Base-by-base conservation (phyloP, 495 filamentous ascomycete species). In the Penicillium paxilli region DNA sequence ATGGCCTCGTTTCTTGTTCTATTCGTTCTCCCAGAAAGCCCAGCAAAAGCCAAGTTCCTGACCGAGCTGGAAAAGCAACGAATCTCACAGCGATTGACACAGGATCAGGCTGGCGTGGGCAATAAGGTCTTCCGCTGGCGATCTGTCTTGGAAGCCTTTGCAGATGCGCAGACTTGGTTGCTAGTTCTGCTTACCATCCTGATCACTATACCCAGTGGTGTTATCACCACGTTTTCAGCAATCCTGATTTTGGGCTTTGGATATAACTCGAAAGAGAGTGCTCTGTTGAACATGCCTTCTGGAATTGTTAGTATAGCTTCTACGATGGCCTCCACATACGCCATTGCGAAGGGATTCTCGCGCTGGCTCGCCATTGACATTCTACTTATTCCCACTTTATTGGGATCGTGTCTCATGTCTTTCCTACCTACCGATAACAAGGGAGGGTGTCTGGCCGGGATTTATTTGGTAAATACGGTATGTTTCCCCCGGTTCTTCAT, bases 201-300 rank as follows among this genome's bases (percentile, higher is more conserved):
- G 1, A 75, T 67, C 40, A 76, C 71, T 6, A 74, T 80, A 20
- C 79, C 79, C 0, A 80, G 76, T 42, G 79, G 80, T 7, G 78
- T 77, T 0, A 67, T 81, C 20, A 77, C 75, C 0, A 80, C 77
- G 28, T 83, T 80, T 57, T 73, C 72, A 0, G 57, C 69, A 0
- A 76, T 80, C 30, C 63, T 82, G 6, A 75, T 81, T 20, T 71
- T 66, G 5, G 70, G 65, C 5, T 80, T 80, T 47, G 79, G 78
- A 3, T 79, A 71, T 42, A 62, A 63, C 6, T 65, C 68, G 5
- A 63, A 65, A 49, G 44, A 74, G 38, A 67, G 80, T 3, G 80
- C 82, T 1, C 70, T 87, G 17, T 75, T 88, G n/a, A 87, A 87
- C 44, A 87, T 82, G 57, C 83, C 84, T 0, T 84, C 81, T 17